These are phyloP conservation scores for Mycena olivaceomarginata DNA, from an alignment of 768 basidiomycete genomes.

Conservation along the genomic window DNA sequence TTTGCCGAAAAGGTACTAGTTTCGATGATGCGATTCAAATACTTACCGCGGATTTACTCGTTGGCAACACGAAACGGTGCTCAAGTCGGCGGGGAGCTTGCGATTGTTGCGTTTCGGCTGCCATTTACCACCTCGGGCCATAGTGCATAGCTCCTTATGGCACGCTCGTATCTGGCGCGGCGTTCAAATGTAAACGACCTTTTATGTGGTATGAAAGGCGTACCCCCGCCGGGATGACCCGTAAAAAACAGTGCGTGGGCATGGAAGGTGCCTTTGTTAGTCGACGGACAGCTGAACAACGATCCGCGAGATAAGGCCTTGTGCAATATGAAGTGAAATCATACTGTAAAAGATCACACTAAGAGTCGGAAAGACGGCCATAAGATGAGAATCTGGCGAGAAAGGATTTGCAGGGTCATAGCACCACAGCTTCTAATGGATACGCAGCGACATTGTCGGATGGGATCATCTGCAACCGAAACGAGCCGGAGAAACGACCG, in stretches of 20 bases:
- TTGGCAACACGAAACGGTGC: background rate
- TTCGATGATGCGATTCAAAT: background rate
- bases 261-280: background rate
- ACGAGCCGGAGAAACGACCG: too few relatives aligned
- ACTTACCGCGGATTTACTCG: background rate
- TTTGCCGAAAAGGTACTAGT: background rate
- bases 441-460: too few relatives aligned
- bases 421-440: too few relatives aligned
- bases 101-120: background rate
- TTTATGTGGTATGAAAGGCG: too few relatives aligned
- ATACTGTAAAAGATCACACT: background rate
- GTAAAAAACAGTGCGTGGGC: background rate
- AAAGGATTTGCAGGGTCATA: too few relatives aligned
- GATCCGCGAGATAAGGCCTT: conserved; percentile 6
- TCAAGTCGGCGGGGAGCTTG: too few relatives aligned
- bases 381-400: background rate
- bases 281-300: background rate
- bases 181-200: too few relatives aligned
- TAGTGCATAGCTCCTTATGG: conserved; percentile 26
- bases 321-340: background rate
- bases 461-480: too few relatives aligned
- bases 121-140: background rate
- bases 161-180: background rate
- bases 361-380: background rate
- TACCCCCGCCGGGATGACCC: background rate